Base-by-base conservation (phyloP, 257 asterid species). In the Haberlea rhodopensis region DNA sequence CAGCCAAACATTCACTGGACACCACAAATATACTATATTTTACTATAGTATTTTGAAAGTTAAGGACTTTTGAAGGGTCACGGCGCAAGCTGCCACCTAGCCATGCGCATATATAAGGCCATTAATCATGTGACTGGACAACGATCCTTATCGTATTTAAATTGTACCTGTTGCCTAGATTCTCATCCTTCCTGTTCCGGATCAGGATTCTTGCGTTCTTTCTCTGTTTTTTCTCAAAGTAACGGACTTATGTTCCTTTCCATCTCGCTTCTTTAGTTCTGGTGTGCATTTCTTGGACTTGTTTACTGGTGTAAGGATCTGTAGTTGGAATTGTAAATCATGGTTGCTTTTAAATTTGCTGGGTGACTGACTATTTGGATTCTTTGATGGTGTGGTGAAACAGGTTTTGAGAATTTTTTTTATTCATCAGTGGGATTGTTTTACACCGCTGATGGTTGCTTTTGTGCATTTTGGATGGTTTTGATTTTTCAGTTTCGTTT, bases 101-200 rank as follows among this genome's bases (percentile, higher is more conserved):
- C n/a, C 16, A 66, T 79, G 90, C 43, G 69, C 72, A 27, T 81
- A 84, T 83, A 81, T 75, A 89, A 62, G 43, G 13, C 82, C 21
- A 40, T 74, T 81, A 69, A 71, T 84, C 75, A 57, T 29, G 65
- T 75, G 62, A 66, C 58, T 69, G 57, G 58, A 20, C 60, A 60
- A 21, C n/a, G n/a, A n/a, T n/a, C n/a, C n/a, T n/a, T 54, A 62
- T 64, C 63, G 19, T 52, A 53, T 68, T 53, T 51, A 46, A 62
- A 32, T 11, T 31, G 48, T 29, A 62, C 63, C 67, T 53, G 49
- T 7, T 68, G 55, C 60, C 71, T 63, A 21, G 62, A 55, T 59
- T 57, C 25, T 13, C 18, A 59, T 57, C 70, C 67, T 26, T 57
- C 79, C 43, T 51, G 24, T 24, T 52, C 61, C 23, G 23, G 71